Base-by-base conservation (phyloP, 2,329 filamentous ascomycete species). In the Ophiosphaerella narmari region DNA sequence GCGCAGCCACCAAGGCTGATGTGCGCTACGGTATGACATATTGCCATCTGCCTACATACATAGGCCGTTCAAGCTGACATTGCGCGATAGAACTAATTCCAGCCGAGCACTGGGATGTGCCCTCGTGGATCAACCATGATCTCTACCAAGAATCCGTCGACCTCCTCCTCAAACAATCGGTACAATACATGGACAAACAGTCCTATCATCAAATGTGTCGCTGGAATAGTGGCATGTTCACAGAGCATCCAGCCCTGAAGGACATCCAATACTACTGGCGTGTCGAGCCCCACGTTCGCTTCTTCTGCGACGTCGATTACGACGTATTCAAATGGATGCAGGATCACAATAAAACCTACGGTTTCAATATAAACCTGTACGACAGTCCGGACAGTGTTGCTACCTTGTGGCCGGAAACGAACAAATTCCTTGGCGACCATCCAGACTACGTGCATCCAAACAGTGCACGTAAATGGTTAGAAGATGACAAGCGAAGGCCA, bases 131-230 rank as follows among this genome's bases (percentile, higher is more conserved):
- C 72, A 91, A 95, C 74, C 77, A 85, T 65, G 89, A 96, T 55
- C 79, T 97, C 26, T 96, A 90, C 77, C 75, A 86, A 34, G 91
- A 96, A 73, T 96, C 91, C 23, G 86, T 90, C 52, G 84, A 90
- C 68, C 84, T 95, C 7, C 83, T 99, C 48, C 81, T 89, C 67
- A 89, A 94, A 70, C 84, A 93, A 66, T 83, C 88, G 8, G 91
- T 99, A 37, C 93, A 97, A 72, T 99, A 99, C 73, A 90, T 90
- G 66, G 82, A 86, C 63, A 90, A 89, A 80, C 77, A 90, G 46
- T 96, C 91, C 41, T 99, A 99, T 77, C 93, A 97, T 75, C 89
- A 97, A 72, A 99, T 99, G 94, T 99, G 94, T 72, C 87, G 94
- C 48, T 99, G 94, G 94, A 99, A 99, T 78, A 95, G 90, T 68